Percentiles rank a stretch among this genome's conserved stretches.
phyloP scores from a whole-genome alignment of 2,329 filamentous ascomycete species.

The Fusarium sp. region DNA sequence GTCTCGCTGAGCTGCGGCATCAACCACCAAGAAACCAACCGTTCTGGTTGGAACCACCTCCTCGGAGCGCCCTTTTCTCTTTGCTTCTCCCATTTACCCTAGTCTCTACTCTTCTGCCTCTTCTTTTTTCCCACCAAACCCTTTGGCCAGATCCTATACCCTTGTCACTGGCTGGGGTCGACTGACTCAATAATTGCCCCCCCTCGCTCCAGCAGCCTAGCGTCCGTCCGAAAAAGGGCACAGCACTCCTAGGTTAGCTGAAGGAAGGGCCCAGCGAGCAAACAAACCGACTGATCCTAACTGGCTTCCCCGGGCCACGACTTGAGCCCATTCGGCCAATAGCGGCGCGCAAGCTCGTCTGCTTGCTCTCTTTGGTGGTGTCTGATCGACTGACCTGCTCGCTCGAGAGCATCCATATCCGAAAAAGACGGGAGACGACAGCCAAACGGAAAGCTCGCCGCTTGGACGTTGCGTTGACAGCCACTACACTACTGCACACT shows the following conservation, averaged over 20 bases:
- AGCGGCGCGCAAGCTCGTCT: slow-evolving; percentile 3
- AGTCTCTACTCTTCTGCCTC: background rate
- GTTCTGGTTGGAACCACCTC: slow-evolving; percentile 10
- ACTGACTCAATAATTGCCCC: slow-evolving; percentile 40
- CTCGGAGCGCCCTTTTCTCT: slow-evolving; percentile 1
- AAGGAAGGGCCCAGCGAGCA: slow-evolving; percentile 25
- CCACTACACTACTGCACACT: slow-evolving; percentile 27
- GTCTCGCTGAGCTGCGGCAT: slow-evolving; percentile 6
- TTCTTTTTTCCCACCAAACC: slow-evolving; percentile 17
- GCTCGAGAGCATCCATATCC: slow-evolving; percentile 7
- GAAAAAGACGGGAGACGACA: slow-evolving; percentile 15
- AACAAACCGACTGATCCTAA: slow-evolving; percentile 17
- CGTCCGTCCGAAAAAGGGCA: slow-evolving; percentile 13
- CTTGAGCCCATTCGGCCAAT: slow-evolving; percentile 26
- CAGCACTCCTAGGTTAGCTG: slow-evolving; percentile 20
- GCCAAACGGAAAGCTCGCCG: slow-evolving; percentile 37
- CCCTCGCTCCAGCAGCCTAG: slow-evolving; percentile 30
- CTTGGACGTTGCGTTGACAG: slow-evolving; percentile 18
- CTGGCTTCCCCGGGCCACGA: slow-evolving; percentile 22
- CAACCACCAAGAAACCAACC: slow-evolving; percentile 6
- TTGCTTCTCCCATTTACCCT: slow-evolving; percentile 7
- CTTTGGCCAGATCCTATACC: slow-evolving; percentile 13
- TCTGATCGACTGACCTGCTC: slow-evolving; percentile 16
- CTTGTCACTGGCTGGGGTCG: slow-evolving; percentile 21
- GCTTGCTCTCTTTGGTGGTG: slow-evolving; percentile 21